A percentile compares a stretch with the other conserved stretches of the same genome.
Evolutionary conservation across 2,329 filamentous ascomycete genomes (phyloP).

Genomic region (Thielaviopsis musarum): DNA sequence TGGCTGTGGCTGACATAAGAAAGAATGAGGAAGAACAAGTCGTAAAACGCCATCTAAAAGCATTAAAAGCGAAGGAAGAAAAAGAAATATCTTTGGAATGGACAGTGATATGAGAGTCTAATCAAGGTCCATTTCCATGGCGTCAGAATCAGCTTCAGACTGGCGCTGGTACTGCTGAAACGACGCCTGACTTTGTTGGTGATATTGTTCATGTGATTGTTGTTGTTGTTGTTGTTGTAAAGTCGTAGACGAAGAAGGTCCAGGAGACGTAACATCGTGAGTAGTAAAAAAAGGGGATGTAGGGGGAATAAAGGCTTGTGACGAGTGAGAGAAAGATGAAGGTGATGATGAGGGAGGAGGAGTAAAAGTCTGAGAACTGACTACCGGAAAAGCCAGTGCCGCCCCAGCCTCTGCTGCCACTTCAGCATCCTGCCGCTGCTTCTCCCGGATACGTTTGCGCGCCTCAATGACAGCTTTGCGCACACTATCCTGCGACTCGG

Average conservation of each 20-base stretch:
- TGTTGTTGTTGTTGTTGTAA: neutral
- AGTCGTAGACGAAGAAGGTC: neutral
- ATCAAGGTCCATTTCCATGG: slow-evolving; percentile 12
- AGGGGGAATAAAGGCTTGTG: neutral
- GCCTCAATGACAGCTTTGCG: slow-evolving; percentile 72
- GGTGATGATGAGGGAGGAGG: neutral
- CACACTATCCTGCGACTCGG: slow-evolving; percentile 59
- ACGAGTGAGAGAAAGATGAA: neutral
- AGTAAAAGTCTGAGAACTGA: neutral
- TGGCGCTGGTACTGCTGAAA: slow-evolving; percentile 4
- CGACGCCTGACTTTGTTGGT: neutral
- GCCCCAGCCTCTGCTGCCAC: neutral
- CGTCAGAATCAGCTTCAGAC: slow-evolving; percentile 6
- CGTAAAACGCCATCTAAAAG: neutral
- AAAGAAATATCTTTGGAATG: neutral
- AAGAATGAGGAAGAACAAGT: neutral
- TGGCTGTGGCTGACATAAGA: slow-evolving; percentile 5
- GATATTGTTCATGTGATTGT: neutral
- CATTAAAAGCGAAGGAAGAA: neutral
- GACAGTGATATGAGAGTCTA: neutral
- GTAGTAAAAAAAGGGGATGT: neutral
- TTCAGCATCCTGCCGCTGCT: slow-evolving; percentile 24
- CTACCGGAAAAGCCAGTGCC: neutral
- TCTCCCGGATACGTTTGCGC: slow-evolving; percentile 47
- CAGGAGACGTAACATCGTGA: neutral